Base-by-base conservation (phyloP, 306 rosid genomes). In the Prosopis cineraria region DNA sequence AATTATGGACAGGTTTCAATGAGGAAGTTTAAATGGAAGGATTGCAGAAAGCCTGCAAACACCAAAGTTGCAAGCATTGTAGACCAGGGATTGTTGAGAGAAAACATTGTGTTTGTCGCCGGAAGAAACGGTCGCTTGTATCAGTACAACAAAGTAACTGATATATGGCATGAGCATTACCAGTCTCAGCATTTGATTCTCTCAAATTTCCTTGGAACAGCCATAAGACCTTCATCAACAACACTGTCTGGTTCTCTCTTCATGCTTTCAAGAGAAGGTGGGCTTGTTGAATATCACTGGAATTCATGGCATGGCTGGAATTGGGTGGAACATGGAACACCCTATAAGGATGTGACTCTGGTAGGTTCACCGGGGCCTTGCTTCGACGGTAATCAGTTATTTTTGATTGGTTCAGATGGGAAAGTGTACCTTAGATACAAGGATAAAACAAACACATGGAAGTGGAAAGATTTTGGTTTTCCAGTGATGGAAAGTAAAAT, bases 281-380 rank as follows among this genome's bases (percentile, higher is more conserved):
- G 97, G 12, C 92, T 94, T 40, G 91, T 94, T 74, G 98, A 94
- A 70, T 94, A 92, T 70, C 87, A 89, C 10, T 94, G 98, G 98
- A 87, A 83, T 45, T 29, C 90, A 60, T 78, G 87, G 84, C 79
- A 89, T 22, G 95, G 94, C 40, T 94, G 98, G 98, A 89, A 88
- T 34, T 94, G 98, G 98, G 85, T 94, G 37, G 98, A 94, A 65
- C 98, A 94, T 79, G 98, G 98, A 77, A 87, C 89, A 74, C 98
- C 98, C 22, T 73, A 86, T 83, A 88, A 81, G 75, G 97, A 85
- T 65, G 95, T 90, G 37, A 85, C 84, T 19, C 72, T 94, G 47
- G 82, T 87, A 70, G 90, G 89, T 50, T 85, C 94, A 50, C 91
- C 96, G 3, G 96, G 98, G 45, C 98, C 98, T n/a, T 87, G 89